Base-by-base conservation (phyloP, 331 rosid species). In the Malus hybrid region DNA sequence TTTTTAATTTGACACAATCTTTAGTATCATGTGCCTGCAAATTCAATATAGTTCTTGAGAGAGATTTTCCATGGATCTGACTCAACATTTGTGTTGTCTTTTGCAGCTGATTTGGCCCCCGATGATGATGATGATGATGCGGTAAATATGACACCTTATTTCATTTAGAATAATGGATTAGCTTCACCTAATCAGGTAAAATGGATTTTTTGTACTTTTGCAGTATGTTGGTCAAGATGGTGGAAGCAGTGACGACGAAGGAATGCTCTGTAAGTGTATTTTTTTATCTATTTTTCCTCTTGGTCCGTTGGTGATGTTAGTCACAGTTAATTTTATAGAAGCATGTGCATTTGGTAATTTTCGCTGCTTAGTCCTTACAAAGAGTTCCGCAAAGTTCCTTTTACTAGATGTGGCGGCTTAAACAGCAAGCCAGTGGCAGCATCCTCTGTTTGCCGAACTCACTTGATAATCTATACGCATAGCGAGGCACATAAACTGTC, bases 261-360 rank as follows among this genome's bases (percentile, higher is more conserved):
- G 97, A 82, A 91, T 93, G 98, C 83, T 91, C 42, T 93, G 98
- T 93, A 72, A 91, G 98, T 89, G 69, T 54, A 15, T 65, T 54
- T 79, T 24, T 42, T 61, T 69, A 48, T 10, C 39, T 7, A 2
- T 54, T 79, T 79, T 42, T 61, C 71, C 59, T 10, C 39, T 7
- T 4, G 67, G n/a, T n/a, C 39, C 42, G 6, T 11, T 33, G 5
- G 29, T 8, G 28, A 39, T 61, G n/a, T 14, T 22, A 33, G 10
- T 75, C 15, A 8, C 36, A 8, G 76, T 72, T 48, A 6, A 28
- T 29, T 4, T 22, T 74, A 32, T 27, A 19, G 34, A 24, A 34
- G 36, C 5, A 71, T 67, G 65, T 71, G 61, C 69, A 54, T 57
- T 32, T 7, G 2, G 16, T 36, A 20, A 13, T 22, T 16, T 18